These are phyloP conservation scores for Xylariaceae sp. DNA, from an alignment of 2,329 filamentous ascomycete genomes.

Conservation along the genomic window DNA sequence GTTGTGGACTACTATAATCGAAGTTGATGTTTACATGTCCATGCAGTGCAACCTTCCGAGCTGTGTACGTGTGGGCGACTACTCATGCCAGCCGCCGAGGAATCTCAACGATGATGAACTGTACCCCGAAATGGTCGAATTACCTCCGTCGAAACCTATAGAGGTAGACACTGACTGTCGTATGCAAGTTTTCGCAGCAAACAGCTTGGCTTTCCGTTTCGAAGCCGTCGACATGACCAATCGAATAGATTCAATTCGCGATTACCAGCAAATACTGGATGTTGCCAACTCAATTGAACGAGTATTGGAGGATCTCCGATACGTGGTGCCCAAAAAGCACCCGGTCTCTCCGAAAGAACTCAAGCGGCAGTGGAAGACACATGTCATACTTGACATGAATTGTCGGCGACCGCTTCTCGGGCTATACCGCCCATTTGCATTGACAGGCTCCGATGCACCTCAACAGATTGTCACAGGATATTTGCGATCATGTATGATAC, in stretches of 20 bases:
- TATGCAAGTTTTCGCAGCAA: slow-evolving; percentile 53
- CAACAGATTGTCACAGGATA: slow-evolving; percentile 52
- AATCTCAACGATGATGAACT: slow-evolving; percentile 54
- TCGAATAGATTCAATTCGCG: slow-evolving; percentile 50
- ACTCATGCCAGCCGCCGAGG: slow-evolving; percentile 50
- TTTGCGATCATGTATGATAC: slow-evolving; percentile 52
- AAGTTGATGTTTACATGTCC: slow-evolving; percentile 56
- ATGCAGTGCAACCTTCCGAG: slow-evolving; percentile 52
- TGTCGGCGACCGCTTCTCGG: slow-evolving; percentile 51
- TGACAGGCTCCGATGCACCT: slow-evolving; percentile 50
- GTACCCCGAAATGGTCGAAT: slow-evolving; percentile 44
- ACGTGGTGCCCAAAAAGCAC: slow-evolving; percentile 47
- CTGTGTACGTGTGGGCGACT: slow-evolving; percentile 51
- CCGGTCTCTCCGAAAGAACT: slow-evolving; percentile 42
- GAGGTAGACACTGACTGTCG: slow-evolving; percentile 53
- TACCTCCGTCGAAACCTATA: slow-evolving; percentile 49
- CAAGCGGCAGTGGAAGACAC: slow-evolving; percentile 51
- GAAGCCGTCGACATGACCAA: slow-evolving; percentile 50
- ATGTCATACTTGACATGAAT: slow-evolving; percentile 53
- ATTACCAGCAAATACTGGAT: slow-evolving; percentile 53
- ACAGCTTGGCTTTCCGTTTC: slow-evolving; percentile 48
- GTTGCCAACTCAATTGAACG: slow-evolving; percentile 53
- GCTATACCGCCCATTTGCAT: slow-evolving; percentile 54
- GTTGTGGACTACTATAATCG: slow-evolving; percentile 56
- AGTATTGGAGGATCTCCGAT: slow-evolving; percentile 54